Percentiles rank a stretch among this genome's conserved stretches.
Evolutionary conservation across 768 basidiomycete species (phyloP).

Genomic region (Pleurotus ostreatus): DNA sequence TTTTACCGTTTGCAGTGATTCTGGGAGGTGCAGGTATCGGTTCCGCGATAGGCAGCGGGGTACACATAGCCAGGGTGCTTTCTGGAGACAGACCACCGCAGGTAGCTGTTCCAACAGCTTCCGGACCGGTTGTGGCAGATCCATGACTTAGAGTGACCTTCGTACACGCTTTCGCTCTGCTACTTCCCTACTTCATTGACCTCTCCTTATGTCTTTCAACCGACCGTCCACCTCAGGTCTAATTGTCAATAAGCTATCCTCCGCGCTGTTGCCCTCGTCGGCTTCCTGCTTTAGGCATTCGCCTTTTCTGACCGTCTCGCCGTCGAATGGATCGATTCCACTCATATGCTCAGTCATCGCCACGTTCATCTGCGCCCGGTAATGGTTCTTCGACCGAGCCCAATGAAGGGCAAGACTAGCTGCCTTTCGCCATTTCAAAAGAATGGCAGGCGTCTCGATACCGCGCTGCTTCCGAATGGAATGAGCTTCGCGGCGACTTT

Average conservation of each 20-base stretch:
- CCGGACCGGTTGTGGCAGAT: conserved; percentile 9
- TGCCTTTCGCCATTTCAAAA: conserved; percentile 46
- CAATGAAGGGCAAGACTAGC: conserved; percentile 36
- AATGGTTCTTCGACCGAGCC: conserved; percentile 48
- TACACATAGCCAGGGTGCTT: conserved; percentile 51
- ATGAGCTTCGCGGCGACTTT: conserved; percentile 29
- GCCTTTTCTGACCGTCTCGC: conserved; percentile 39
- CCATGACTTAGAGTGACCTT: conserved; percentile 5
- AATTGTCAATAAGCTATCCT: conserved; percentile 52
- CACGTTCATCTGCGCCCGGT: conserved; percentile 56
- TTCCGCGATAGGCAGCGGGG: conserved; percentile 52
- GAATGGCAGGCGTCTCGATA: conserved; percentile 20
- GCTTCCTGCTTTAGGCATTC: conserved; percentile 11
- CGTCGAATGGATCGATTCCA: conserved; percentile 70
- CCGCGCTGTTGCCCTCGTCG: conserved; percentile 18
- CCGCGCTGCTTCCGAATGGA: not conserved
- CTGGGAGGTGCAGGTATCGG: conserved; percentile 72
- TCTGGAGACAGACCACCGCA: conserved; percentile 50
- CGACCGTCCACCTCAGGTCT: conserved; percentile 67
- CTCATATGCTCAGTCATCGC: conserved; percentile 74
- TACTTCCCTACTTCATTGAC: conserved; percentile 3
- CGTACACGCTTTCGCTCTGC: not conserved
- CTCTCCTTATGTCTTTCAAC: conserved; percentile 48
- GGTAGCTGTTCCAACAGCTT: conserved; percentile 23
- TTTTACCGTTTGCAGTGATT: conserved; percentile 40